Conservation (phyloP, 1,139 yeast species). For the Yamadazyma trypodendri region DNA sequence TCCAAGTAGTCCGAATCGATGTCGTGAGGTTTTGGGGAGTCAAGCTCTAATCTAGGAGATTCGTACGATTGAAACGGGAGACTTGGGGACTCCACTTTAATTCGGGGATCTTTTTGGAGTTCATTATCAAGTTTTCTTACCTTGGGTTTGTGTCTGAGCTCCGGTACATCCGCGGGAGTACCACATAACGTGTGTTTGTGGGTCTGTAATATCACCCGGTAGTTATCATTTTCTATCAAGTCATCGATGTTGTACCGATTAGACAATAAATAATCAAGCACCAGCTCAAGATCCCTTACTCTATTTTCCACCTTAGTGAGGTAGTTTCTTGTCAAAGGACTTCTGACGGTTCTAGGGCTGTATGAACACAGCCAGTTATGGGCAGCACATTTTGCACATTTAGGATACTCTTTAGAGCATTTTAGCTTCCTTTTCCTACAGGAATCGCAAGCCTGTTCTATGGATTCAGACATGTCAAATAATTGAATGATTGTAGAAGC, state of each 20-base stretch:
- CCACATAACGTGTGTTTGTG: conserved; percentile 15
- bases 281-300: conserved; percentile 52
- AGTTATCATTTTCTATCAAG: conserved; percentile 22
- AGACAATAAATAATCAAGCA: conserved; percentile 45
- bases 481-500: background rate
- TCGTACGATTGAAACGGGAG: too few relatives aligned
- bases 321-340: conserved; percentile 81
- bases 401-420: conserved; percentile 67
- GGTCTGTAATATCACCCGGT: conserved; percentile 21
- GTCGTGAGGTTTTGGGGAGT: conserved; percentile 11
- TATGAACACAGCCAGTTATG: conserved; percentile 76
- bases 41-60: too few relatives aligned
- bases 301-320: conserved; percentile 73
- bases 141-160: background rate
- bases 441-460: conserved; percentile 58
- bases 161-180: background rate
- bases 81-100: too few relatives aligned
- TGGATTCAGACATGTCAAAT: conserved; percentile 10
- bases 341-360: conserved; percentile 73
- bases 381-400: conserved; percentile 71
- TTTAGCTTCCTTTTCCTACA: conserved; percentile 58
- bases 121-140: background rate
- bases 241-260: conserved; percentile 24
- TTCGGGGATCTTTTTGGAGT: too few relatives aligned
- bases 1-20: conserved; percentile 11